Percentiles rank a stretch among this genome's conserved stretches.
phyloP scores from a whole-genome alignment of 805 yeast genomes.

The Nakazawaea holstii region DNA sequence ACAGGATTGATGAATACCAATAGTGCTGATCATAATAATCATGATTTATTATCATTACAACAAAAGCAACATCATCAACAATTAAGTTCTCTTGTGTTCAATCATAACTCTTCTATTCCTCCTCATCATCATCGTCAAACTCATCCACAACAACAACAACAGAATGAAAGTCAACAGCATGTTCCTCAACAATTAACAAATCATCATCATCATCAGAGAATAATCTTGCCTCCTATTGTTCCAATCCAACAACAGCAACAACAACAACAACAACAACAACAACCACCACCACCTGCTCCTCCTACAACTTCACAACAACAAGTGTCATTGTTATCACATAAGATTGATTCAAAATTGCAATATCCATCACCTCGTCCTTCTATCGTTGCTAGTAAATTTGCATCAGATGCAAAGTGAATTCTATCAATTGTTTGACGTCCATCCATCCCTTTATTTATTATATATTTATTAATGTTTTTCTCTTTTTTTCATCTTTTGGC shows the following conservation, averaged over 20 bases:
- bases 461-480: no score
- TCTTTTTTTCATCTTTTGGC: no score
- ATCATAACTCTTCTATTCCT: background rate
- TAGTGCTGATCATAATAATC: slow-evolving; percentile 2
- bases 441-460: no score
- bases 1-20: slow-evolving; percentile 1
- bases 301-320: no score
- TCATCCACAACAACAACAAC: slow-evolving; percentile 1
- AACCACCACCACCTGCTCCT: no score
- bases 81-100: background rate
- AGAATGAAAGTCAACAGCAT: background rate
- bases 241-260: slow-evolving; percentile 1
- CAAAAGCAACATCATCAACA: slow-evolving; percentile 1
- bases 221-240: slow-evolving; percentile 2
- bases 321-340: background rate
- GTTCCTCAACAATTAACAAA: background rate
- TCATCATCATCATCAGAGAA: background rate
- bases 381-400: background rate
- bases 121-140: background rate
- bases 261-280: background rate
- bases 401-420: no score
- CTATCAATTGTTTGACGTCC: no score
- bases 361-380: background rate
- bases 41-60: slow-evolving; percentile 1
- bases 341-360: background rate